A percentile compares a stretch with the other conserved stretches of the same genome.
Evolutionary conservation across 23 red algal species (phyloP).

Genomic region (Pyropia haitanensis): DNA sequence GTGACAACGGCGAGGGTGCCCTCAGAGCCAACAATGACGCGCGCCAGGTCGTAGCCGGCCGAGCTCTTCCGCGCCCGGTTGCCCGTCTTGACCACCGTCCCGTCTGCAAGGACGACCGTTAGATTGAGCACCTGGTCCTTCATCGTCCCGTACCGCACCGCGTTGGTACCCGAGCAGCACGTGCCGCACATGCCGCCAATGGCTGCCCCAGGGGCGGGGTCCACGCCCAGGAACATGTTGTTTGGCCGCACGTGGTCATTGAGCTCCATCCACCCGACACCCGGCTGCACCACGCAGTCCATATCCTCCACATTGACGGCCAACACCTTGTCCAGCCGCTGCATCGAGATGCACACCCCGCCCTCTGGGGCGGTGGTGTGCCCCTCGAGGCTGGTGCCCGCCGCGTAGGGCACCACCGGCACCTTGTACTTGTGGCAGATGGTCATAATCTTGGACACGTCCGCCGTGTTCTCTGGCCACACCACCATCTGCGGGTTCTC

Average conservation of each 20-base stretch:
- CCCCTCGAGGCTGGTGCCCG: conserved; percentile 82
- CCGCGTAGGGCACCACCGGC: conserved; percentile 85
- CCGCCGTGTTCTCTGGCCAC: conserved; percentile 43
- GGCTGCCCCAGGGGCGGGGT: conserved; percentile 78
- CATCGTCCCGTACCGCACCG: conserved; percentile 88
- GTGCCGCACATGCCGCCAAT: conserved; percentile 98
- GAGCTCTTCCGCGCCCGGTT: conserved; percentile 70
- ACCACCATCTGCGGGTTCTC: conserved; percentile 68
- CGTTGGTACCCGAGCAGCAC: conserved; percentile 80
- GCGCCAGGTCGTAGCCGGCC: conserved; percentile 83
- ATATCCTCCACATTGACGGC: conserved; percentile 75
- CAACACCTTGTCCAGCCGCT: conserved; percentile 71
- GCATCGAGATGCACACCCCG: conserved; percentile 64
- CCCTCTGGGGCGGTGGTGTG: conserved; percentile 54
- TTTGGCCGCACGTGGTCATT: conserved; percentile 57
- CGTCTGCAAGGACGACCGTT: conserved; percentile 78
- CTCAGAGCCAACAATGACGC: conserved; percentile 85
- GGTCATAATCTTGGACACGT: conserved; percentile 57
- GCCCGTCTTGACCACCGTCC: conserved; percentile 78
- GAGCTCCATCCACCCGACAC: conserved; percentile 74
- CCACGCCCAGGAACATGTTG: conserved; percentile 76
- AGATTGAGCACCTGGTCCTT: conserved; percentile 91
- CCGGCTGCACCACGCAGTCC: conserved; percentile 82
- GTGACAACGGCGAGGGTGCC: conserved; percentile 92
- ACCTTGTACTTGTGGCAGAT: conserved; percentile 42